Evolutionary conservation across 192 early-diverging fungal species (phyloP).

Genomic region (Coemansia biformis): DNA sequence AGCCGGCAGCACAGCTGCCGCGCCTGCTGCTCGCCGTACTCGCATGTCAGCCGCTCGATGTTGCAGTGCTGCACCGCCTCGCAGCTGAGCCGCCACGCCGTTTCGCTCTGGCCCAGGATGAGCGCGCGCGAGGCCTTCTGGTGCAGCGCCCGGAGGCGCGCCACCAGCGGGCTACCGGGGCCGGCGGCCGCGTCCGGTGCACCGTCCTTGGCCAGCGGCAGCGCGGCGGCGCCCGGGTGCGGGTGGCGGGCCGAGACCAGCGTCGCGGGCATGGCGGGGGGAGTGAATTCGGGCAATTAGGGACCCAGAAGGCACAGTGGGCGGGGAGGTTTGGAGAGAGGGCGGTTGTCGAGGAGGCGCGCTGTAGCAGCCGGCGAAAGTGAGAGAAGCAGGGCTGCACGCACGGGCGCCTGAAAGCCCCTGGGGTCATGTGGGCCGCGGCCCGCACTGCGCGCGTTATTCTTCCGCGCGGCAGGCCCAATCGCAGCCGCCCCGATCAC

Average conservation of each 20-base stretch:
- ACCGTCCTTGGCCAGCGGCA: not conserved
- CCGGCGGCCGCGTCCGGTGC: not conserved
- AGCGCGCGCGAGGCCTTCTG: conserved; percentile 48
- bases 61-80: conserved; percentile 37
- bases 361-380: not conserved
- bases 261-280: conserved; percentile 5
- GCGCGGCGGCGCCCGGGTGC: not conserved
- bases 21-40: conserved; percentile 39
- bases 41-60: conserved; percentile 25
- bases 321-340: too few relatives aligned
- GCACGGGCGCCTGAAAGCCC: too few relatives aligned
- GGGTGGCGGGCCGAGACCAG: not conserved
- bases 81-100: conserved; percentile 32
- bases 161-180: conserved; percentile 2
- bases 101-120: conserved; percentile 32
- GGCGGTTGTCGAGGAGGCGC: too few relatives aligned
- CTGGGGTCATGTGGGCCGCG: not conserved
- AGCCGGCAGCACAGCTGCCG: conserved; percentile 46
- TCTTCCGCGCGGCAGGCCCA: not conserved
- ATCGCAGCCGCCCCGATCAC: too few relatives aligned
- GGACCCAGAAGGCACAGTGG: too few relatives aligned
- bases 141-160: conserved; percentile 32
- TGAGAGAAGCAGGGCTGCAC: too few relatives aligned
- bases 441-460: not conserved
- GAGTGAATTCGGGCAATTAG: not conserved